Base-by-base conservation (phyloP, 2,329 filamentous ascomycete species). In the Ceratocystis alfenasii region DNA sequence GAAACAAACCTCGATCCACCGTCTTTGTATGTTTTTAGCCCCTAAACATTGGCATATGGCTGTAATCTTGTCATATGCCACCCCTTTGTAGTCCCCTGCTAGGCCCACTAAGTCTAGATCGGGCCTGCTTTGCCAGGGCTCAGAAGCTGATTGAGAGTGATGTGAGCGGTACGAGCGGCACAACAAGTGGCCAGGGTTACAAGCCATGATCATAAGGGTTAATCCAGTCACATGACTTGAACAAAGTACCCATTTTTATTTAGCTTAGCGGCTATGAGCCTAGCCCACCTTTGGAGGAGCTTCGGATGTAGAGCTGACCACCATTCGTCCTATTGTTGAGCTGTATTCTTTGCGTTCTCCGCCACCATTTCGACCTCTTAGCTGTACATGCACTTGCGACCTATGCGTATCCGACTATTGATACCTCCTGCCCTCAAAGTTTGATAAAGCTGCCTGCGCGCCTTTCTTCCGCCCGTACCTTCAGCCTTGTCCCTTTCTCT, bases 401-500 rank as follows among this genome's bases (percentile, higher is more conserved):
- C 22, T 50, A 50, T 50, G n/a, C 48, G 48, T 2, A 50, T 22
- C 48, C 17, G 6, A 10, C 3, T 10, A 15, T 20, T 8, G n/a
- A 10, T n/a, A 25, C 48, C 36, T 15, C 36, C 36, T 41, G 36
- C 36, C 36, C 10, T 4, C 12, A 41, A 41, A 41, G 36, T 12
- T 41, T 41, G 36, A 41, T 41, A 3, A 41, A 41, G 36, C 36
- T 41, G 36, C 12, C 12, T 41, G 36, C 36, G 36, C 8, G 12
- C 36, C 10, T 41, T 12, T 12, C 36, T 15, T 41, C 36, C 36
- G 36, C 36, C 36, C 0, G 15, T 55, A n/a, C 50, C 50, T 22
- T 53, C 62, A 63, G 62, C 62, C 62, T 63, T 36, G 62, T n/a
- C 61, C 5, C 25, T 15, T n/a, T 25, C 20, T 45, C 22, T 15